Percentiles rank a stretch among this genome's conserved stretches.
phyloP scores from a whole-genome alignment of 2,329 filamentous ascomycete genomes.

The Colletotrichum zoysiae region DNA sequence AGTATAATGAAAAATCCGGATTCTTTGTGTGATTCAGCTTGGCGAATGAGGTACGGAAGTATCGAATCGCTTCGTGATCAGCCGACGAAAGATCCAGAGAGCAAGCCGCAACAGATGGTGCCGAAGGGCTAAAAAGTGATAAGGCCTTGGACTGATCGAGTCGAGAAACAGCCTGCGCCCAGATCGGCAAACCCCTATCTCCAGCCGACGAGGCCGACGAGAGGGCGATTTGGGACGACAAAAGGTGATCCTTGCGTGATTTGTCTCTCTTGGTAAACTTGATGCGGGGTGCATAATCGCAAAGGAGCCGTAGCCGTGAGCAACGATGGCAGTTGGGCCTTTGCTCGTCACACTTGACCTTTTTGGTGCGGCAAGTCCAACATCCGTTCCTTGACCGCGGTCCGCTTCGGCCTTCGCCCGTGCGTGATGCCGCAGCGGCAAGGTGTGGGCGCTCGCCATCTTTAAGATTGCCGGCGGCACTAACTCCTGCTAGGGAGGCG shows the following conservation, averaged over 20 bases:
- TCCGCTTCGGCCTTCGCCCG: slow-evolving; percentile 40
- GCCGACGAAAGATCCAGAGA: slow-evolving; percentile 46
- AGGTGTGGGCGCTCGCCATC: not conserved
- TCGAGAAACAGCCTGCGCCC: slow-evolving; percentile 16
- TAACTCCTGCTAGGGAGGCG: not conserved
- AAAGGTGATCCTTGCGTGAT: slow-evolving; percentile 26
- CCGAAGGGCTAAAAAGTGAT: slow-evolving; percentile 35
- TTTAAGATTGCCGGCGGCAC: not conserved
- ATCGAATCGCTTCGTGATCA: slow-evolving; percentile 53
- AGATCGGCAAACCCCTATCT: slow-evolving; percentile 24
- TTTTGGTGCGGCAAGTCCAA: slow-evolving; percentile 49
- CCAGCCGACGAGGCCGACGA: slow-evolving; percentile 20
- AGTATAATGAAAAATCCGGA: slow-evolving; percentile 51
- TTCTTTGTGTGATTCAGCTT: slow-evolving; percentile 53
- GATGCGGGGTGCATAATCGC: slow-evolving; percentile 47
- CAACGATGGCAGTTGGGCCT: slow-evolving; percentile 47
- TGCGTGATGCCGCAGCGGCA: not conserved
- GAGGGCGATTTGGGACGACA: not conserved
- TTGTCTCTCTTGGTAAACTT: slow-evolving; percentile 26
- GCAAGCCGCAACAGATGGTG: slow-evolving; percentile 41
- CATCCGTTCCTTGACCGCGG: slow-evolving; percentile 42
- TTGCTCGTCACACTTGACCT: slow-evolving; percentile 50
- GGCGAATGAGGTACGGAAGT: slow-evolving; percentile 53
- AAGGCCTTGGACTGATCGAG: slow-evolving; percentile 26
- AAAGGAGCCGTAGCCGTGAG: slow-evolving; percentile 45